phyloP scores from a whole-genome alignment of 1,284 basidiomycete genomes.

The Lentinula novae-zelandiae region DNA sequence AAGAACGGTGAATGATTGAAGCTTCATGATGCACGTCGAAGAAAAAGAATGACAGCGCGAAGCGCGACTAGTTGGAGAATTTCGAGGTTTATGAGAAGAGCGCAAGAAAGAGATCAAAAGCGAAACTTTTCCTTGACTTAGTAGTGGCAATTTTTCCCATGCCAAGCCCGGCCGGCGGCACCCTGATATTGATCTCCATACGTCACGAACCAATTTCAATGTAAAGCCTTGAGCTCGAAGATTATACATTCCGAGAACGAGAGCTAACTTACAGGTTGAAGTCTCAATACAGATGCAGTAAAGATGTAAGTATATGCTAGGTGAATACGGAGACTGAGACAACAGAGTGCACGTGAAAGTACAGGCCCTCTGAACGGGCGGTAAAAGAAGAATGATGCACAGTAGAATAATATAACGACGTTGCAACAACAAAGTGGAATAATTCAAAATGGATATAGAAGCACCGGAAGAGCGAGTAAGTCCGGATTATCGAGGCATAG shows the following conservation, averaged over 20 bases:
- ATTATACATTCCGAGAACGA: no score
- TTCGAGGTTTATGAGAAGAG: not conserved
- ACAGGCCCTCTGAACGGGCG: not conserved
- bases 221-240: no score
- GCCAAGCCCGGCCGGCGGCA: not conserved
- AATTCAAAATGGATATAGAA: not conserved
- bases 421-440: slow-evolving; percentile 4
- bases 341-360: not conserved
- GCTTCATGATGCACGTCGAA: slow-evolving; percentile 35
- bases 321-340: not conserved
- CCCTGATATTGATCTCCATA: no score
- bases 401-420: slow-evolving; percentile 1
- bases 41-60: slow-evolving; percentile 17
- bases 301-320: slow-evolving; percentile 9
- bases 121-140: not conserved
- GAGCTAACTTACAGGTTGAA: not conserved
- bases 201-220: no score
- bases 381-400: not conserved
- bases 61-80: slow-evolving; percentile 12
- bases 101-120: not conserved
- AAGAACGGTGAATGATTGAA: slow-evolving; percentile 39
- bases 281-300: slow-evolving; percentile 17
- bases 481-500: slow-evolving; percentile 29
- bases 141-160: not conserved
- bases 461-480: not conserved